phyloP scores from a whole-genome alignment of 2,329 filamentous ascomycete species.

The Aspergillus fischeri region DNA sequence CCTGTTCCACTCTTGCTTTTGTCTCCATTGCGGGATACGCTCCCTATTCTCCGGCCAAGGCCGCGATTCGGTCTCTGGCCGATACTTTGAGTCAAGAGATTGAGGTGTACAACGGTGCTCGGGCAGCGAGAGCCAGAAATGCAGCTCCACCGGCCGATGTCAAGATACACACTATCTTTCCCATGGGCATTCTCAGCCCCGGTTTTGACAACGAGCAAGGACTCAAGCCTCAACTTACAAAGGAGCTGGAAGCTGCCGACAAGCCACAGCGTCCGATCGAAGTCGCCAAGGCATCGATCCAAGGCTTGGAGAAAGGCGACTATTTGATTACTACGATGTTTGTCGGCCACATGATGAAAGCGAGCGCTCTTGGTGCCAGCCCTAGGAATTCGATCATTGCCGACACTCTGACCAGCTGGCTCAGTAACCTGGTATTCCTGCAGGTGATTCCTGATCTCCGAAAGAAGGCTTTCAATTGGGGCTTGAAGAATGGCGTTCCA shows the following conservation, averaged over 20 bases:
- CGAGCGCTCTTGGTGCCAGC: slow-evolving; percentile 49
- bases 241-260: slow-evolving; percentile 76
- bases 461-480: slow-evolving; percentile 54
- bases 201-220: slow-evolving; percentile 72
- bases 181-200: slow-evolving; percentile 74
- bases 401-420: slow-evolving; percentile 54
- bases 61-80: slow-evolving; percentile 74
- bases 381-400: slow-evolving; percentile 50
- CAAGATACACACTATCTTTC: slow-evolving; percentile 75
- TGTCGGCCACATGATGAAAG: slow-evolving; percentile 69
- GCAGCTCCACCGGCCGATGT: slow-evolving; percentile 59
- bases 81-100: slow-evolving; percentile 83
- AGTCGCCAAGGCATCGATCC: slow-evolving; percentile 67
- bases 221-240: slow-evolving; percentile 76
- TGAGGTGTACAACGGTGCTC: slow-evolving; percentile 71
- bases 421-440: slow-evolving; percentile 52
- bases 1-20: slow-evolving; percentile 71
- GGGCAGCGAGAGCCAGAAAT: slow-evolving; percentile 35
- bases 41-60: slow-evolving; percentile 79
- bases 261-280: slow-evolving; percentile 71
- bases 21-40: slow-evolving; percentile 76
- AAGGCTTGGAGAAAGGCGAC: slow-evolving; percentile 72
- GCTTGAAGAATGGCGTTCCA: slow-evolving; percentile 50
- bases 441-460: slow-evolving; percentile 57
- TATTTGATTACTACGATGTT: slow-evolving; percentile 74